Evolutionary conservation across 768 basidiomycete genomes (phyloP), one percentile per base, ranked within the genome.

Genomic region (Strobilomyces confusus): DNA sequence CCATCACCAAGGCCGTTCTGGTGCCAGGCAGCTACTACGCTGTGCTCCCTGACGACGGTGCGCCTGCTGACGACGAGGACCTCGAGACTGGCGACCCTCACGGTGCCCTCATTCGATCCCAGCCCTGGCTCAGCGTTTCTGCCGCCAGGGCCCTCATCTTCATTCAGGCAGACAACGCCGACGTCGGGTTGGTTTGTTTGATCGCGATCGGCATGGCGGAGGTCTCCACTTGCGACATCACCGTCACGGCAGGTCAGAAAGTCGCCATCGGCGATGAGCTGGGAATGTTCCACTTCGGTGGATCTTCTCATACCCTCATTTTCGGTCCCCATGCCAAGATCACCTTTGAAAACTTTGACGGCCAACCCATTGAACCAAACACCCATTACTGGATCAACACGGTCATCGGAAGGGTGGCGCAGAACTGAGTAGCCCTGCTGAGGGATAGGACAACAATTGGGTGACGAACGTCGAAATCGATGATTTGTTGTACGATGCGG

Each of bases 141-240:
- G 76, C 82, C 4, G 72, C 81, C 5, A 75, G 83, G 38, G 73
- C 72, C 0, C 60, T 83, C 51, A 73, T 84, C 50, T 81, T 77
- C 64, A 83, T 86, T 61, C 64, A 80, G 14, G 33, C 33, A 9
- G 33, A 33, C 33, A 33, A 14, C 33, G 9, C 33, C 14, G 14
- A 12, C 14, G 55, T 86, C 37, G 83, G 83, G 2, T 56, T 82
- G 36, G 70, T 81, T 69, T 76, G 73, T 51, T 80, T 83, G 63
- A 68, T 83, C 11, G 80, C 63, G 0, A 73, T 84, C 17, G 84
- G 83, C 0, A 84, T 86, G 82, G 71, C 70, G 2, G 84, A 85
- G 66, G 80, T 84, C 9, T 84, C 81, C 25, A 50, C 40, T 8
- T 50, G 40, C 11, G 22, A 19, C 3, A 20, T 42, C 7, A 49